Conservation (phyloP, 164 flowering plant genomes). For the Dillenia suffruticosa region DNA sequence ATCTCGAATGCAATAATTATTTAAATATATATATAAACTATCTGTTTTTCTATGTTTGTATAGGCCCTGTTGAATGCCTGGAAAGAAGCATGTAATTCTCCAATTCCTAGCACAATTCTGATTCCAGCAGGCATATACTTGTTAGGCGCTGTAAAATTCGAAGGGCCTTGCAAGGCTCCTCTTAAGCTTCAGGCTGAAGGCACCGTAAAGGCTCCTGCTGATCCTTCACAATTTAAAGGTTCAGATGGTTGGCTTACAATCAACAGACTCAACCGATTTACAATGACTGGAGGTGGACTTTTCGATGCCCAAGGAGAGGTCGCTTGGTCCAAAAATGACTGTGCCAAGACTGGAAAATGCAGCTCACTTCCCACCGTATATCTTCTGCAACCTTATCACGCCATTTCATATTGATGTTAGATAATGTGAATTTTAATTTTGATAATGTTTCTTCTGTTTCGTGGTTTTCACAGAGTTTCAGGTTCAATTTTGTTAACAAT, state of each 20-base stretch:
- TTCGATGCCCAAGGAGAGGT: constrained; percentile 32
- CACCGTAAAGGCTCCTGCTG: constrained; percentile 24
- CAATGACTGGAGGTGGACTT: constrained; percentile 26
- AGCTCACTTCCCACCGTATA: constrained; percentile 16
- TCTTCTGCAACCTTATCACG: not conserved
- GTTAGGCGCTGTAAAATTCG: constrained; percentile 12
- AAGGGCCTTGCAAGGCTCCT: constrained; percentile 37
- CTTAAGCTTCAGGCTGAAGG: constrained; percentile 21
- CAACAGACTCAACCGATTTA: constrained; percentile 9
- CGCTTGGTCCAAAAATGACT: constrained; percentile 20
- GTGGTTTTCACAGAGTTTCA: constrained; percentile 25
- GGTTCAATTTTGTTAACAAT: constrained; percentile 33
- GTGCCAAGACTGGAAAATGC: constrained; percentile 16
- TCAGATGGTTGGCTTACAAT: constrained; percentile 30
- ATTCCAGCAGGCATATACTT: constrained; percentile 19
- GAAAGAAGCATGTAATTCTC: constrained; percentile 15
- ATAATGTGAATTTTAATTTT: not conserved
- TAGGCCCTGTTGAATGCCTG: constrained; percentile 21
- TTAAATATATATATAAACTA: not conserved
- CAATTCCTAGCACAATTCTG: not conserved
- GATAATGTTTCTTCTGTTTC: not conserved
- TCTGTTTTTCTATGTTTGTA: not conserved
- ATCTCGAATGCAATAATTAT: not conserved
- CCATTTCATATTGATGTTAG: not conserved
- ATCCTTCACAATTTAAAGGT: constrained; percentile 1